Evolutionary conservation across 371 early-diverging fungal genomes (phyloP).

Genomic region (Actinomortierella ambigua): DNA sequence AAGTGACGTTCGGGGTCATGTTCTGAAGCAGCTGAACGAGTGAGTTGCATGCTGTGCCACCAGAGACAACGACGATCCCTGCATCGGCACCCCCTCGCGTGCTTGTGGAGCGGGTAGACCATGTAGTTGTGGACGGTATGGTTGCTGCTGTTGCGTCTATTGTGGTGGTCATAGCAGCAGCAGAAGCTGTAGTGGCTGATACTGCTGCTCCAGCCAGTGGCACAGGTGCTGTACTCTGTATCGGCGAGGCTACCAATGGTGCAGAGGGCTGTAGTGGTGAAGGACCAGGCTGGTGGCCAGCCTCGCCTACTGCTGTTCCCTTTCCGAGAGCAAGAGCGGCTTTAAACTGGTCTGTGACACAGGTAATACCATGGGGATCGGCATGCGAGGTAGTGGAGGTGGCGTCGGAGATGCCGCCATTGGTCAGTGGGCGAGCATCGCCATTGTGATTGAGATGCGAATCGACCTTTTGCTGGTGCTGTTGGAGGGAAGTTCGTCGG

Average conservation of each 20-base stretch:
- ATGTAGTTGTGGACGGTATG: neutral
- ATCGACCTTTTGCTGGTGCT: too few relatives aligned
- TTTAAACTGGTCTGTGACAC: too few relatives aligned
- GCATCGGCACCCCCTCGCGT: conserved; percentile 38
- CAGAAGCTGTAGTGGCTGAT: neutral
- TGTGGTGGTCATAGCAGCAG: neutral
- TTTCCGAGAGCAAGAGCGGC: too few relatives aligned
- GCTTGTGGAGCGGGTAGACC: conserved; percentile 1
- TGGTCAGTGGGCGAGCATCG: too few relatives aligned
- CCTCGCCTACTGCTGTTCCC: too few relatives aligned
- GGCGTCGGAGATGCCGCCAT: too few relatives aligned
- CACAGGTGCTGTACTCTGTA: neutral
- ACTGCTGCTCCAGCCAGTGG: neutral
- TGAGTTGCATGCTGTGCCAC: conserved; percentile 75
- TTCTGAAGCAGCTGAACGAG: conserved; percentile 58
- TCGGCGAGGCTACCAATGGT: neutral
- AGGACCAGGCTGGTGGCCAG: neutral
- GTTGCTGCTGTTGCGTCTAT: conserved; percentile 1
- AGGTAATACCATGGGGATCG: too few relatives aligned
- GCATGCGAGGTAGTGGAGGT: too few relatives aligned
- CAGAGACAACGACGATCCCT: conserved; percentile 66
- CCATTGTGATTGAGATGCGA: too few relatives aligned
- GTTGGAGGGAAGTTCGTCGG: too few relatives aligned
- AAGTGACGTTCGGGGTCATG: conserved; percentile 64
- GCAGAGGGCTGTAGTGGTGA: neutral